Percentiles rank a stretch among this genome's conserved stretches.
phyloP scores from a whole-genome alignment of 1,284 basidiomycete genomes.

The Heliocybe sulcata region DNA sequence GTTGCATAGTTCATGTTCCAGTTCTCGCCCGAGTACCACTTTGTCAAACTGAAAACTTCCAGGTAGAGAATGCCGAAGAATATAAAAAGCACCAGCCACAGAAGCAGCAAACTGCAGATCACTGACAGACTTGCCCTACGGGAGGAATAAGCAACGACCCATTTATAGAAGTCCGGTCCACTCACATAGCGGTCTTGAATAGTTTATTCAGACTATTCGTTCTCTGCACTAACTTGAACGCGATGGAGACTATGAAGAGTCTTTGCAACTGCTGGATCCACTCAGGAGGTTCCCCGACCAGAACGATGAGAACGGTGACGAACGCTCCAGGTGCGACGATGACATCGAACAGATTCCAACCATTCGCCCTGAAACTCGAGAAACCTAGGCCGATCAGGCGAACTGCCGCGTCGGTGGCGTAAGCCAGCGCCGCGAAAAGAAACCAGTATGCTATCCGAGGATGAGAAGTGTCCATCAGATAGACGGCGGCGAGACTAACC shows the following conservation, averaged over 20 bases:
- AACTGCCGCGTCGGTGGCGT: constrained; percentile 74
- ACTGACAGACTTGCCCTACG: constrained; percentile 82
- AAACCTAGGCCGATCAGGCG: constrained; percentile 84
- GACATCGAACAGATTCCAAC: constrained; percentile 92
- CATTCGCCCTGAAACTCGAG: constrained; percentile 78
- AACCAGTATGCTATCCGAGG: constrained; percentile 66
- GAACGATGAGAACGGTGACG: constrained; percentile 75
- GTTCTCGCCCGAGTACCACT: constrained; percentile 73
- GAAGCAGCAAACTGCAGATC: constrained; percentile 78
- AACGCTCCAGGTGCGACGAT: constrained; percentile 81
- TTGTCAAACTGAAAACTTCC: constrained; percentile 92
- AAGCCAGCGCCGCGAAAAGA: constrained; percentile 68
- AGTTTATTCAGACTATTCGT: constrained; percentile 89
- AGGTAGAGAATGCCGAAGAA: constrained; percentile 90
- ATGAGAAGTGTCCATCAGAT: background rate
- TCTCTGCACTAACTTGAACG: constrained; percentile 92
- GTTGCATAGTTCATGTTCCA: constrained; percentile 78
- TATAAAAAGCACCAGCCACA: constrained; percentile 91
- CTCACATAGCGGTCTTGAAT: constrained; percentile 93
- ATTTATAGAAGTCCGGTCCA: constrained; percentile 11
- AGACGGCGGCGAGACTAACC: constrained; percentile 35
- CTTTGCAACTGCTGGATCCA: constrained; percentile 79
- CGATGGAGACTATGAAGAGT: constrained; percentile 88
- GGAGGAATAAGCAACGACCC: background rate
- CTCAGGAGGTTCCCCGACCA: constrained; percentile 48